Conservation (phyloP, 768 basidiomycete genomes). For the Kwoniella europaea region DNA sequence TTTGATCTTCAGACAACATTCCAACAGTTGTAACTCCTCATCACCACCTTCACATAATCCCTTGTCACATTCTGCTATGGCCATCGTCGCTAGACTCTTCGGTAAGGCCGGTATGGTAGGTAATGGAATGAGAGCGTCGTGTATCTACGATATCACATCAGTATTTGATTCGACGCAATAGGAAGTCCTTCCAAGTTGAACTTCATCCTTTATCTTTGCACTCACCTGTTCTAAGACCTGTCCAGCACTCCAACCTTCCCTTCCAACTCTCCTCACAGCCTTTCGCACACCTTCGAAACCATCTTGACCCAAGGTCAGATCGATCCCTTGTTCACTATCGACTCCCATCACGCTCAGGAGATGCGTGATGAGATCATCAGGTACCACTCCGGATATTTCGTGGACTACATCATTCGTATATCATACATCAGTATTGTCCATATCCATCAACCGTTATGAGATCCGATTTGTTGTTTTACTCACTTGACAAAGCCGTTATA, state of each 20-base stretch:
- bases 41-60: conserved; percentile 94
- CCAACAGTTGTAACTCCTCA: conserved; percentile 92
- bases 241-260: conserved; percentile 89
- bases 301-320: conserved; percentile 30
- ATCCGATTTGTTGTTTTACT: conserved; percentile 18
- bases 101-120: conserved; percentile 77
- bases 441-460: too few species aligned
- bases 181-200: neutral
- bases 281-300: conserved; percentile 63
- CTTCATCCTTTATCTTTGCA: neutral
- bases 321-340: conserved; percentile 61
- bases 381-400: conserved; percentile 96
- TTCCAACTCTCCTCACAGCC: conserved; percentile 75
- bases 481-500: conserved; percentile 72
- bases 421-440: neutral
- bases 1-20: conserved; percentile 79
- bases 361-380: conserved; percentile 69
- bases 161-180: too few species aligned
- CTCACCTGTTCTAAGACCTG: conserved; percentile 86
- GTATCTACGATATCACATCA: conserved; percentile 66
- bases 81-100: conserved; percentile 78
- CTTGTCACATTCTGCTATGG: conserved; percentile 94
- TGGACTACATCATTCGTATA: conserved; percentile 63
- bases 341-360: conserved; percentile 77
- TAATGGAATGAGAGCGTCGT: conserved; percentile 85